A percentile compares a stretch with the other conserved stretches of the same genome.
These are phyloP conservation scores for Talaromyces ruber DNA, from an alignment of 495 filamentous ascomycete genomes.

Conservation along the genomic window DNA sequence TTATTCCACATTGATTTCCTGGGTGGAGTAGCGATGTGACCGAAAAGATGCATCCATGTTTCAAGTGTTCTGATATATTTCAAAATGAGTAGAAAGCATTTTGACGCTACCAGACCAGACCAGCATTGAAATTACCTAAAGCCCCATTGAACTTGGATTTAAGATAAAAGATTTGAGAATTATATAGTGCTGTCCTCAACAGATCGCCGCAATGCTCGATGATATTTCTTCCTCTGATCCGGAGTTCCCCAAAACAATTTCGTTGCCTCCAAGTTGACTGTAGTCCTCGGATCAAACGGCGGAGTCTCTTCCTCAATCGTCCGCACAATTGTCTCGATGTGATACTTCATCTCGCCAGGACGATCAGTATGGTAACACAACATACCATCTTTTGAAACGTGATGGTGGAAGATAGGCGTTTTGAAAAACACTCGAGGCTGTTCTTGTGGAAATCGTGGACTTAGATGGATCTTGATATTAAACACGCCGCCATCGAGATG, in stretches of 20 bases:
- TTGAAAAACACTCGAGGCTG: constrained; percentile 79
- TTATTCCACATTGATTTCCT: too few relatives aligned
- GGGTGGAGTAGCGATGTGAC: too few relatives aligned
- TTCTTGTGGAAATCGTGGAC: constrained; percentile 84
- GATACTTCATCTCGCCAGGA: constrained; percentile 69
- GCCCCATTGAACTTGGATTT: too few relatives aligned
- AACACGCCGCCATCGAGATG: constrained; percentile 90
- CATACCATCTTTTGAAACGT: constrained; percentile 69
- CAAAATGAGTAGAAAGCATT: too few relatives aligned
- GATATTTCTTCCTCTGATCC: constrained; percentile 76
- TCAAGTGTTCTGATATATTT: too few relatives aligned
- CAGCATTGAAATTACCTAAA: too few relatives aligned
- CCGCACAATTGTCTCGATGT: constrained; percentile 78
- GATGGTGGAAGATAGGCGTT: constrained; percentile 78
- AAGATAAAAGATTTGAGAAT: background rate
- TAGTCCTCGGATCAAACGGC: constrained; percentile 81
- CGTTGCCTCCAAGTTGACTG: constrained; percentile 80
- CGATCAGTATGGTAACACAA: constrained; percentile 74
- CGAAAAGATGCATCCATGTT: too few relatives aligned
- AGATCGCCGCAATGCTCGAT: constrained; percentile 60
- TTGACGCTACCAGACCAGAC: too few relatives aligned
- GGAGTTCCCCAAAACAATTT: constrained; percentile 78
- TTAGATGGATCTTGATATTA: constrained; percentile 69
- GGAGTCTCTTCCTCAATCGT: constrained; percentile 80
- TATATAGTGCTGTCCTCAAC: constrained; percentile 38